Base-by-base conservation (phyloP, 2,329 filamentous ascomycete species). In the Dactylellina parvicollis region DNA sequence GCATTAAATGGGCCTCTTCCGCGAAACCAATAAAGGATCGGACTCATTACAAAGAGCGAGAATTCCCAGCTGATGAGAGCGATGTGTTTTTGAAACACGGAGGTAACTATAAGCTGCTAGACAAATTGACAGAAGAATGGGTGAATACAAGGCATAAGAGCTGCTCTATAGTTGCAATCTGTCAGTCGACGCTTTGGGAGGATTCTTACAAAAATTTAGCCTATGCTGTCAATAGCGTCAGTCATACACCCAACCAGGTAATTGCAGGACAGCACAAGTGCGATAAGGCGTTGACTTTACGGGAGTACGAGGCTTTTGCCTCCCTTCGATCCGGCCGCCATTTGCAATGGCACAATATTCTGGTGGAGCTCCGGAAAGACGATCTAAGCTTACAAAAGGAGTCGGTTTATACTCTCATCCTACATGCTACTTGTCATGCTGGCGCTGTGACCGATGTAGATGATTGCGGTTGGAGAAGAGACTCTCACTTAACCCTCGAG, bases 291-390 rank as follows among this genome's bases (percentile, higher is more conserved):
- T 79, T 90, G 60, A 81, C 83, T 0, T 70, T 87, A 0, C 82
- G 83, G 0, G 86, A 90, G 59, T 89, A 83, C 76, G 84, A 85
- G 49, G 80, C 83, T 0, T 82, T 88, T 16, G 80, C 81, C 0
- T 77, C 82, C 0, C 75, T 89, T 1, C 81, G 84, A 0, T 77
- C 83, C 0, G 86, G 86, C 0, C 66, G 81, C 8, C 76, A 78
- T 0, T 79, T 87, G 4, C 84, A 86, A 50, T 89, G 86, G 84
- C 77, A 81, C 12, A 89, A 88, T 60, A 83, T 89, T 1, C 77
- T 87, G 0, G 75, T 81, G 0, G 84, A 89, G 75, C 77, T 89
- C 2, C 77, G 79, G 0, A 79, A 80, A 0, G 82, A 83, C 0
- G 80, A 80, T 1, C 54, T 89, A 0, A 83, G 86, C 36, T 84